phyloP scores from a whole-genome alignment of 2,329 filamentous ascomycete species.

The Monosporascus sp. region DNA sequence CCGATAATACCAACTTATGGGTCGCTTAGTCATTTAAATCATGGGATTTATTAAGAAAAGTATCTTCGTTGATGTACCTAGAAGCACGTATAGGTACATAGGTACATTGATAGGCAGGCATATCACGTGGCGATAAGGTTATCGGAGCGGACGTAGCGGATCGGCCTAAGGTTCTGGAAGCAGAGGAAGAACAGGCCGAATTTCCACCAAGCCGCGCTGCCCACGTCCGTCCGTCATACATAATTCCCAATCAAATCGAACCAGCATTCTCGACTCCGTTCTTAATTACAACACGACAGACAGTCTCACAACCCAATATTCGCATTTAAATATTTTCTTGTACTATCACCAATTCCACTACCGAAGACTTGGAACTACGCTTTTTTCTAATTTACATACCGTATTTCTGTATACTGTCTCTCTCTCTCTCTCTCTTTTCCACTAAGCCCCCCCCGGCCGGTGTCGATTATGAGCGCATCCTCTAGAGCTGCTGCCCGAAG shows the following conservation, averaged over 20 bases:
- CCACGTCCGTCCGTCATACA: neutral
- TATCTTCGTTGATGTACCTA: no score
- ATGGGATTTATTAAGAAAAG: no score
- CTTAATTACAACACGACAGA: neutral
- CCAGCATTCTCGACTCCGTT: neutral
- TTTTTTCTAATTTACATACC: neutral
- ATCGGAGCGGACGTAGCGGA: neutral
- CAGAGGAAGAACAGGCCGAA: no score
- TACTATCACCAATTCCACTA: no score
- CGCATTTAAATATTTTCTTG: no score
- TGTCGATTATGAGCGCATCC: conserved; percentile 47
- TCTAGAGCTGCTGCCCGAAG: conserved; percentile 50
- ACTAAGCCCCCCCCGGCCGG: neutral
- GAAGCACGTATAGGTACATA: no score
- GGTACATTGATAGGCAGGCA: no score
- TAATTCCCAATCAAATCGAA: neutral
- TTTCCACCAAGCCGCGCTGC: no score
- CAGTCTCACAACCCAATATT: neutral
- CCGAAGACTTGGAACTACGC: neutral
- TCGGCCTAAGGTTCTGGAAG: neutral
- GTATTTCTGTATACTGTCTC: neutral
- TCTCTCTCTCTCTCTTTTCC: neutral
- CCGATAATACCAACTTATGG: no score
- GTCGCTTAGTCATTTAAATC: no score
- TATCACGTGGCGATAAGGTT: neutral